Base-by-base conservation (phyloP, 2,329 filamentous ascomycete genomes). In the Cytospora mali region DNA sequence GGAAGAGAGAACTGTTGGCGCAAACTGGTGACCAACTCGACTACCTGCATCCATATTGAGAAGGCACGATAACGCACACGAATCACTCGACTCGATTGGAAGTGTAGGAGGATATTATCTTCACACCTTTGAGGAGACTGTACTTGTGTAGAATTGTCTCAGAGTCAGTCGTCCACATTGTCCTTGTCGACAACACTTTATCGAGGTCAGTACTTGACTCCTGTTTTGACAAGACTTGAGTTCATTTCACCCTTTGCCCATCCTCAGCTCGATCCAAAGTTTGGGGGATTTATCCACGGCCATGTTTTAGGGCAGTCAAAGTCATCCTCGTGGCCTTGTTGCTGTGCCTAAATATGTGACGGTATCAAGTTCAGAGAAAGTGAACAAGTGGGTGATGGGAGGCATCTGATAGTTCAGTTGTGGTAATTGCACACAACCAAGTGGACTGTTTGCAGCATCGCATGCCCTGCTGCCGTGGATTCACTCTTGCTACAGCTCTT, bases 151-250 rank as follows among this genome's bases (percentile, higher is more conserved):
- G 52, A 28, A 55, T 55, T 51, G 46, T 61, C 49, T 61, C 53
- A 61, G 57, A 53, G 21, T 49, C 62, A 56, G 35, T 53, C 62
- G 53, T 60, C 49, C 39, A 55, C 53, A 21, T 29, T 29, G 28
- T 50, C 55, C 27, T 51, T 21, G 29, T 16, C 27, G 35, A 18
- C 35, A 18, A 18, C 57, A 48, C 35, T 9, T 27, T 16, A 48
- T 48, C 55, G 50, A 62, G 62, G 62, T 64, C 55, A 64, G 62
- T 64, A 62, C 50, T 27, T 58, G 58, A 50, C 35, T 33, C 14
- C 25, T 16, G n/a, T 35, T 42, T 39, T 25, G 46, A 48, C 16
- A 23, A 51, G n/a, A 25, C 27, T 23, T 42, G 49, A 1, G 31
- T 50, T 62, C 16, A n/a, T 46, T 23, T 18, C 23, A 39, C 35